Conservation (phyloP, 2,329 filamentous ascomycete species). For the Pseudovirgaria hyperparasitica region DNA sequence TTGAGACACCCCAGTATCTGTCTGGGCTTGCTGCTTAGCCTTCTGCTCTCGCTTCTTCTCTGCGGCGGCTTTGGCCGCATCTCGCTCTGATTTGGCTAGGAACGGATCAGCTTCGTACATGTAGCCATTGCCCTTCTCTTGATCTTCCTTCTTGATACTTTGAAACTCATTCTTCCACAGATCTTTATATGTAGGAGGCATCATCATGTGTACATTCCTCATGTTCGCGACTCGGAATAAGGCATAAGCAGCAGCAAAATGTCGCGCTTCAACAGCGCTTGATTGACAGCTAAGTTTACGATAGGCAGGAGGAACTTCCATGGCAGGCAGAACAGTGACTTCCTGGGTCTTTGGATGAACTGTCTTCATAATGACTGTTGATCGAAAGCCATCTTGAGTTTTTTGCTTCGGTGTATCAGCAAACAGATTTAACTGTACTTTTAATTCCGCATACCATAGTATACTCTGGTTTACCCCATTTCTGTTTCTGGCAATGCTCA, state of each 20-base stretch:
- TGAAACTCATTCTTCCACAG: slow-evolving; percentile 86
- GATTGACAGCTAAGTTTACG: slow-evolving; percentile 64
- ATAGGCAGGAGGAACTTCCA: slow-evolving; percentile 66
- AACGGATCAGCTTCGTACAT: slow-evolving; percentile 97
- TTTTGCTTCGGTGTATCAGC: slow-evolving; percentile 37
- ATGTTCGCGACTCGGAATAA: slow-evolving; percentile 88
- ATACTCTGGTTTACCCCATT: slow-evolving; percentile 91
- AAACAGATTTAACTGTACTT: background rate
- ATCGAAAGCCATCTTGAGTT: slow-evolving; percentile 61
- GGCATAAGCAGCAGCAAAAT: slow-evolving; percentile 85
- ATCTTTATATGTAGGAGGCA: slow-evolving; percentile 79
- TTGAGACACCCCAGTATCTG: slow-evolving; percentile 41
- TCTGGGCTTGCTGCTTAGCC: slow-evolving; percentile 43
- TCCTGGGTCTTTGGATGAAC: slow-evolving; percentile 74
- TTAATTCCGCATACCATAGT: slow-evolving; percentile 46
- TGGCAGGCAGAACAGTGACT: slow-evolving; percentile 60
- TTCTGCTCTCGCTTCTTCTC: slow-evolving; percentile 68
- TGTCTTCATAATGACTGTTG: slow-evolving; percentile 64
- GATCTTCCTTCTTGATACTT: slow-evolving; percentile 66
- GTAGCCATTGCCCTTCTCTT: slow-evolving; percentile 66
- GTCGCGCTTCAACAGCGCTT: slow-evolving; percentile 77
- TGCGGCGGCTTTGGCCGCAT: slow-evolving; percentile 60
- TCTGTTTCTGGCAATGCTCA: slow-evolving; percentile 90
- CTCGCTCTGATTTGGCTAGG: slow-evolving; percentile 61
- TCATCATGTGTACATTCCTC: slow-evolving; percentile 88